Conservation (phyloP, 2,329 filamentous ascomycete genomes). For the Escovopsis weberi region DNA sequence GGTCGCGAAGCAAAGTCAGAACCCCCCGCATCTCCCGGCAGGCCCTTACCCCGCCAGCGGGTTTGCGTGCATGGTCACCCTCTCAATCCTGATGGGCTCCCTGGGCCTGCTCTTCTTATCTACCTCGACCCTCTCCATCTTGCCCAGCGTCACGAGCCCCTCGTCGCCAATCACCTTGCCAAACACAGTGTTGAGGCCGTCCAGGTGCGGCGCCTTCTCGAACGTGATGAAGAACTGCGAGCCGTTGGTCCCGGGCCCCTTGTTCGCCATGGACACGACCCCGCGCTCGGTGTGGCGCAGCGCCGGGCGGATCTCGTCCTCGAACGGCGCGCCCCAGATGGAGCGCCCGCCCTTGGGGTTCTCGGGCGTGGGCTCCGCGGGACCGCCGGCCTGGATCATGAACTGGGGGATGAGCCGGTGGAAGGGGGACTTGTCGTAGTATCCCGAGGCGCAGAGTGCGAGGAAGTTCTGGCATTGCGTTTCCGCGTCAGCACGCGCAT, state of each 20-base stretch:
- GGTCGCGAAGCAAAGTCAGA: no score
- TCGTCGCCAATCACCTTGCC: constrained; percentile 57
- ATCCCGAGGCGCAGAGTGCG: constrained; percentile 65
- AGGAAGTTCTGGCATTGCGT: constrained; percentile 56
- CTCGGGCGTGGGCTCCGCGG: constrained; percentile 37
- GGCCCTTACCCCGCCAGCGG: constrained; percentile 47
- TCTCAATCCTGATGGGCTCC: constrained; percentile 50
- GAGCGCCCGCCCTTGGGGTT: constrained; percentile 55
- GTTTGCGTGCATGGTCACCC: constrained; percentile 64
- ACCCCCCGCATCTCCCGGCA: no score
- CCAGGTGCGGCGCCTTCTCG: constrained; percentile 63
- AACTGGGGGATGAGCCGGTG: constrained; percentile 70
- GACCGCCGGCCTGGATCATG: constrained; percentile 65
- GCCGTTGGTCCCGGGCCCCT: constrained; percentile 57
- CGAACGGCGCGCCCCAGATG: constrained; percentile 61
- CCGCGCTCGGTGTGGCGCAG: constrained; percentile 55
- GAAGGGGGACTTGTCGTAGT: constrained; percentile 62
- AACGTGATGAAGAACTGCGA: constrained; percentile 74
- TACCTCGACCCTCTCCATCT: constrained; percentile 55
- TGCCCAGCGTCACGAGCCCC: constrained; percentile 48
- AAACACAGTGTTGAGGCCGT: constrained; percentile 75
- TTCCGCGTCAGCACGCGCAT: not conserved
- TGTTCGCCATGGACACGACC: constrained; percentile 66
- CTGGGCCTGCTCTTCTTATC: constrained; percentile 68
- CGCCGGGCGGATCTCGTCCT: constrained; percentile 64